Percentiles rank a stretch among this genome's conserved stretches.
Evolutionary conservation across 129 eudicot genomes (phyloP).

Genomic region (Gnaphalium uliginosum): DNA sequence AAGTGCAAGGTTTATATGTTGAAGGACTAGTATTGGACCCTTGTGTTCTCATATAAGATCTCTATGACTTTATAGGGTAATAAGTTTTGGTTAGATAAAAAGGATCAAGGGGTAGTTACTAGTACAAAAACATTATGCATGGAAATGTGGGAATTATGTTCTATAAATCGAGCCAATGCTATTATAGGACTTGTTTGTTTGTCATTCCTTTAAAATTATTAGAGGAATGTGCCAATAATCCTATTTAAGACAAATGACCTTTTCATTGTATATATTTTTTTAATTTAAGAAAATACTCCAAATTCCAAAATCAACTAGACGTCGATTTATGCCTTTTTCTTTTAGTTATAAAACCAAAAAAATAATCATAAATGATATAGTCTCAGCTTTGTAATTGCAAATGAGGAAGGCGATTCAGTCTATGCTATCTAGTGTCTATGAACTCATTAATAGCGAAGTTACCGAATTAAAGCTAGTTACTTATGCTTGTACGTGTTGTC

Average conservation of each 20-base stretch:
- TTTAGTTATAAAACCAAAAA: not conserved
- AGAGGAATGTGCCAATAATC: not conserved
- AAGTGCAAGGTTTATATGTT: not conserved
- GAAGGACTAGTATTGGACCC: not conserved
- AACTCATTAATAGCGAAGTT: not conserved
- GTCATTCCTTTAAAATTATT: not conserved
- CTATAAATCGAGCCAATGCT: not conserved
- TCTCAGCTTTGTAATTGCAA: not conserved
- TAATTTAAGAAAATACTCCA: not conserved
- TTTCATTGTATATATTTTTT: not conserved
- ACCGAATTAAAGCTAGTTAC: constrained; percentile 6
- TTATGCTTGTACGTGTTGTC: constrained; percentile 16
- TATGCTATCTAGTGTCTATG: not conserved
- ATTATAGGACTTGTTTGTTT: not conserved
- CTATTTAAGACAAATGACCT: not conserved
- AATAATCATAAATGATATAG: not conserved
- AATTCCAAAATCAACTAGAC: not conserved
- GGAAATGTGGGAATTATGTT: not conserved
- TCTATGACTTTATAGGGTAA: not conserved
- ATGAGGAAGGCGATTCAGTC: not conserved
- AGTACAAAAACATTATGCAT: not conserved
- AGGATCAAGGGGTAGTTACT: not conserved
- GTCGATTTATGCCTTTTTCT: no score
- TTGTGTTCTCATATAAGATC: not conserved
- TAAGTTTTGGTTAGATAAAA: not conserved